phyloP scores from a whole-genome alignment of 441 rosid species.

The Croton laevigatus region DNA sequence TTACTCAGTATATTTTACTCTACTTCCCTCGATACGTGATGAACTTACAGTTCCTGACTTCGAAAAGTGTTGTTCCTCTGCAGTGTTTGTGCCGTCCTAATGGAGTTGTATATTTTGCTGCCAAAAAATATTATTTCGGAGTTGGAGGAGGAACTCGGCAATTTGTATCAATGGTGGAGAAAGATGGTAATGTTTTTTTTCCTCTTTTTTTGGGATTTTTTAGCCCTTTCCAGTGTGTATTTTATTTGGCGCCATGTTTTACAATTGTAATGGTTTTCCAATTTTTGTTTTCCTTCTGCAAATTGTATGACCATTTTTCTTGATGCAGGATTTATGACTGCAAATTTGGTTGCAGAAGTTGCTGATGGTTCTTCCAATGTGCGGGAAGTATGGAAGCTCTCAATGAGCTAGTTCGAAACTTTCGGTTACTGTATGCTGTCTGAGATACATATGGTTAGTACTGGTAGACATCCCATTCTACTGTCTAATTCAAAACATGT shows the following conservation, averaged over 20 bases:
- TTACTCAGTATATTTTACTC: not conserved
- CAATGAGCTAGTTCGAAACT: slow-evolving; percentile 35
- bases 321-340: slow-evolving; percentile 54
- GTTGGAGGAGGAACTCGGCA: slow-evolving; percentile 93
- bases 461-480: no score
- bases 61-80: slow-evolving; percentile 19
- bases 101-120: slow-evolving; percentile 83
- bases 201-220: no score
- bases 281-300: not conserved
- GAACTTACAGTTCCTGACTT: slow-evolving; percentile 20
- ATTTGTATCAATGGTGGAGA: slow-evolving; percentile 71
- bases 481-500: no score
- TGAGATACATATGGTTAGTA: no score
- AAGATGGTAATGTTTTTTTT: slow-evolving; percentile 56
- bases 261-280: not conserved
- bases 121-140: slow-evolving; percentile 91
- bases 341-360: slow-evolving; percentile 64
- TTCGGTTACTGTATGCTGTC: not conserved
- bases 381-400: slow-evolving; percentile 92
- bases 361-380: slow-evolving; percentile 91
- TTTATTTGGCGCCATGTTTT: not conserved
- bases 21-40: not conserved
- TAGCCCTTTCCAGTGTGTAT: not conserved
- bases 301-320: not conserved
- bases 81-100: slow-evolving; percentile 58